These are phyloP conservation scores for Coemansia sp. DNA, from an alignment of 192 early-diverging fungal genomes.

Conservation along the genomic window DNA sequence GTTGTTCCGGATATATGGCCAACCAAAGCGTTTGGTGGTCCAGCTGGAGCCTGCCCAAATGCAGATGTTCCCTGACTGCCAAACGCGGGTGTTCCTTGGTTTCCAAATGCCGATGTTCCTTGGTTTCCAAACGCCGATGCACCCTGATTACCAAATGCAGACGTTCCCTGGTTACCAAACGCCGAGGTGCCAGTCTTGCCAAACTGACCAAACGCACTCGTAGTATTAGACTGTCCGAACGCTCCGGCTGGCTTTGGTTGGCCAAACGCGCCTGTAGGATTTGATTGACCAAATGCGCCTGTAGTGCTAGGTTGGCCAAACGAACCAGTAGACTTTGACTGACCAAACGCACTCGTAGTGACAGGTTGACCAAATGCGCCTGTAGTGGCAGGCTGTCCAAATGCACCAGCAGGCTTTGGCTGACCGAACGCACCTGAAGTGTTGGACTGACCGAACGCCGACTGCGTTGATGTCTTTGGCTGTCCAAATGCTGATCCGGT, in stretches of 20 bases:
- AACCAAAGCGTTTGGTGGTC: not conserved
- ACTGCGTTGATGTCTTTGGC: not conserved
- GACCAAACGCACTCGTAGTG: slow-evolving; percentile 11
- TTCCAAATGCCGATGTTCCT: slow-evolving; percentile 15
- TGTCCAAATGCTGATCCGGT: slow-evolving; percentile 12
- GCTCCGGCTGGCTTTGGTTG: not conserved
- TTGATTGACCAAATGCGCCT: not conserved
- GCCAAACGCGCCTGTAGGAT: not conserved
- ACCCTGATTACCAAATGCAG: slow-evolving; percentile 14
- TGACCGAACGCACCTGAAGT: not conserved
- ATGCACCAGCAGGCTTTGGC: not conserved
- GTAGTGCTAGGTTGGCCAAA: not conserved
- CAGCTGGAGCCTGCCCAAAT: slow-evolving; percentile 19
- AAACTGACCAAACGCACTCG: not conserved
- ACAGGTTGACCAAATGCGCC: slow-evolving; percentile 6
- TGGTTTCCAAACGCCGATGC: slow-evolving; percentile 17
- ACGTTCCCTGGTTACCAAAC: slow-evolving; percentile 9
- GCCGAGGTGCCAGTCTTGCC: not conserved
- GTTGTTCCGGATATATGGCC: slow-evolving; percentile 6
- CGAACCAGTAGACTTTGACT: not conserved
- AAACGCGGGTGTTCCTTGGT: slow-evolving; percentile 5
- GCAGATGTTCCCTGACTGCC: slow-evolving; percentile 14
- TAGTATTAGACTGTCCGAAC: not conserved
- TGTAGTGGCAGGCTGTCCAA: not conserved
- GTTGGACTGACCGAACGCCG: slow-evolving; percentile 9